Percentiles rank a stretch among this genome's conserved stretches.
phyloP scores from a whole-genome alignment of 2,329 filamentous ascomycete species.

The Hyphodiscus sp. region DNA sequence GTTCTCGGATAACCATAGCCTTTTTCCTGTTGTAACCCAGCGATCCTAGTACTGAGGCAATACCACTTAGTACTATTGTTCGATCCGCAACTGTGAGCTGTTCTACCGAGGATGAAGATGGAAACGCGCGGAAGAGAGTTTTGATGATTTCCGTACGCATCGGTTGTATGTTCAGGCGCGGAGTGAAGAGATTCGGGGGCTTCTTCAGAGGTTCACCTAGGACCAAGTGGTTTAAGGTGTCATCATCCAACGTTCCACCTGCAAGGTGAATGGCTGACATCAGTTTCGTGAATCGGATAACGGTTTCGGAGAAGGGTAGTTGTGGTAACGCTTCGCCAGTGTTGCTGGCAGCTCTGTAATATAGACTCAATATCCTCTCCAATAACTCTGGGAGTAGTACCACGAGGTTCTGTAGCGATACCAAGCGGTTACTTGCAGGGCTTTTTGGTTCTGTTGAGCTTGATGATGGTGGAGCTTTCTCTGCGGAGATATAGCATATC shows the following conservation, averaged over 20 bases:
- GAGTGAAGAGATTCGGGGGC: slow-evolving; percentile 38
- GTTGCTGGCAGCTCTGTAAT: slow-evolving; percentile 57
- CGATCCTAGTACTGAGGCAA: slow-evolving; percentile 75
- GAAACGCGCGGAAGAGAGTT: slow-evolving; percentile 64
- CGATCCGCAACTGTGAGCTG: slow-evolving; percentile 67
- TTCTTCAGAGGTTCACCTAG: slow-evolving; percentile 51
- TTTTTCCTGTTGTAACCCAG: slow-evolving; percentile 84
- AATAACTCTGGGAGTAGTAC: slow-evolving; percentile 64
- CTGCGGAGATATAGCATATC: slow-evolving; percentile 37
- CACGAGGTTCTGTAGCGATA: slow-evolving; percentile 45
- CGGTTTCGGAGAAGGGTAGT: slow-evolving; percentile 64
- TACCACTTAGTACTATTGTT: slow-evolving; percentile 73
- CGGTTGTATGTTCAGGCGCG: slow-evolving; percentile 50
- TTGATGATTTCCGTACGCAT: slow-evolving; percentile 58
- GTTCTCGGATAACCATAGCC: slow-evolving; percentile 79
- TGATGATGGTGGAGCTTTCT: slow-evolving; percentile 25
- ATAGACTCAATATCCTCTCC: slow-evolving; percentile 68
- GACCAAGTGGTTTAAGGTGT: slow-evolving; percentile 59
- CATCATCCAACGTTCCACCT: slow-evolving; percentile 54
- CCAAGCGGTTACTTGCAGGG: slow-evolving; percentile 26
- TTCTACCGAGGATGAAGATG: slow-evolving; percentile 56
- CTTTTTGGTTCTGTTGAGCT: slow-evolving; percentile 25
- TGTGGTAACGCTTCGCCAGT: slow-evolving; percentile 64
- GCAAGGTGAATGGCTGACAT: slow-evolving; percentile 60
- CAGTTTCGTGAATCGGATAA: slow-evolving; percentile 66